A percentile compares a stretch with the other conserved stretches of the same genome.
phyloP scores from a whole-genome alignment of 1,284 basidiomycete genomes.

The Paramarasmius palmivorus region DNA sequence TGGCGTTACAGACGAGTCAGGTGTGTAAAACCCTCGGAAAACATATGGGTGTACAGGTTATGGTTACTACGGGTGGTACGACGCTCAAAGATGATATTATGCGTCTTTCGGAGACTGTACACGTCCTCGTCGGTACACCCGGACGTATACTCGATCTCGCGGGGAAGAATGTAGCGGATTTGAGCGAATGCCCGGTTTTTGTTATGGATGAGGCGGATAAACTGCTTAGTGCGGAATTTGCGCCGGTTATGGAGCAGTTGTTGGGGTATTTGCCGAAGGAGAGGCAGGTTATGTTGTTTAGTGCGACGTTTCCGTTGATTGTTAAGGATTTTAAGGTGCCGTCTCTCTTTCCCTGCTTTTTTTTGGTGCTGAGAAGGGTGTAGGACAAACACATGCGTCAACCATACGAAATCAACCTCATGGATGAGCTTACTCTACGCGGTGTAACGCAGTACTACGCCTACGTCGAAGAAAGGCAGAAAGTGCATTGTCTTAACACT shows the following conservation, averaged over 20 bases:
- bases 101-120: slow-evolving; percentile 87
- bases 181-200: slow-evolving; percentile 93
- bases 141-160: slow-evolving; percentile 95
- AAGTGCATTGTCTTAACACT: slow-evolving; percentile 98
- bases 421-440: slow-evolving; percentile 98
- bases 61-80: slow-evolving; percentile 99
- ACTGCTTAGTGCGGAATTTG: slow-evolving; percentile 95
- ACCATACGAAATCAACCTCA: slow-evolving; percentile 98
- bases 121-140: slow-evolving; percentile 96
- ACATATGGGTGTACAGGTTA: slow-evolving; percentile 94
- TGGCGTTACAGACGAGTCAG: slow-evolving; percentile 95
- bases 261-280: slow-evolving; percentile 83
- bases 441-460: slow-evolving; percentile 99
- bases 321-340: slow-evolving; percentile 97
- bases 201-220: slow-evolving; percentile 99
- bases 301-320: slow-evolving; percentile 98
- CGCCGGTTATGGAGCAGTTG: slow-evolving; percentile 97
- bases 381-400: slow-evolving; percentile 98
- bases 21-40: slow-evolving; percentile 97
- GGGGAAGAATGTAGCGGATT: slow-evolving; percentile 91
- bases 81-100: slow-evolving; percentile 98
- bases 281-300: slow-evolving; percentile 98
- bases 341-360: slow-evolving; percentile 7
- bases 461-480: slow-evolving; percentile 98
- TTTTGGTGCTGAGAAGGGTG: too few species aligned